These are phyloP conservation scores for Nothophaeocryptopus gaeumannii DNA, from an alignment of 2,329 filamentous ascomycete species.

Conservation along the genomic window DNA sequence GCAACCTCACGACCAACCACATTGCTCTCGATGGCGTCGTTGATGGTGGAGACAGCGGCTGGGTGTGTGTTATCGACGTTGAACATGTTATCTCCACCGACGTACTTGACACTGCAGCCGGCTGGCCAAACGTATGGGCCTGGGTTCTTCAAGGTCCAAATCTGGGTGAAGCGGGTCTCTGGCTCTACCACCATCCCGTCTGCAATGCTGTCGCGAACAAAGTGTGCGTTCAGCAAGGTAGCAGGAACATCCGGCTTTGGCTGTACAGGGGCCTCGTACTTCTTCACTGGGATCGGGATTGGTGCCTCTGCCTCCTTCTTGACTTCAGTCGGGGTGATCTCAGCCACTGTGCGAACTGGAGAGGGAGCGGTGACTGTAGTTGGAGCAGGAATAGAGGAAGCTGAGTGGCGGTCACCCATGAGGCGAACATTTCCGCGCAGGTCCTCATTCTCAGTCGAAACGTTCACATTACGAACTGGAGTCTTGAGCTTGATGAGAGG, in stretches of 20 bases:
- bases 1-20: constrained; percentile 66
- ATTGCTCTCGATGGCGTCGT: constrained; percentile 78
- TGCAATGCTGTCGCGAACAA: constrained; percentile 71
- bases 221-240: constrained; percentile 60
- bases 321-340: constrained; percentile 59
- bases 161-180: constrained; percentile 77
- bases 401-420: constrained; percentile 64
- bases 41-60: constrained; percentile 72
- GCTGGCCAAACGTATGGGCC: constrained; percentile 78
- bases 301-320: constrained; percentile 27
- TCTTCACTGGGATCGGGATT: constrained; percentile 21
- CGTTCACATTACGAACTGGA: constrained; percentile 79
- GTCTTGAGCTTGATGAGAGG: constrained; percentile 97
- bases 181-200: constrained; percentile 73
- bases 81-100: constrained; percentile 95
- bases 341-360: constrained; percentile 69
- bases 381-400: constrained; percentile 2
- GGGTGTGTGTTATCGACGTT: constrained; percentile 78
- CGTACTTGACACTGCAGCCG: constrained; percentile 85
- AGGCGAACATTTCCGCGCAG: constrained; percentile 63
- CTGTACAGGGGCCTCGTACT: constrained; percentile 28
- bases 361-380: constrained; percentile 50
- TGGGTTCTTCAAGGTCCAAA: constrained; percentile 86
- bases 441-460: constrained; percentile 80
- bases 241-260: constrained; percentile 22